These are phyloP conservation scores for Brassica juncea DNA, from an alignment of 345 rosid species.

Conservation along the genomic window DNA sequence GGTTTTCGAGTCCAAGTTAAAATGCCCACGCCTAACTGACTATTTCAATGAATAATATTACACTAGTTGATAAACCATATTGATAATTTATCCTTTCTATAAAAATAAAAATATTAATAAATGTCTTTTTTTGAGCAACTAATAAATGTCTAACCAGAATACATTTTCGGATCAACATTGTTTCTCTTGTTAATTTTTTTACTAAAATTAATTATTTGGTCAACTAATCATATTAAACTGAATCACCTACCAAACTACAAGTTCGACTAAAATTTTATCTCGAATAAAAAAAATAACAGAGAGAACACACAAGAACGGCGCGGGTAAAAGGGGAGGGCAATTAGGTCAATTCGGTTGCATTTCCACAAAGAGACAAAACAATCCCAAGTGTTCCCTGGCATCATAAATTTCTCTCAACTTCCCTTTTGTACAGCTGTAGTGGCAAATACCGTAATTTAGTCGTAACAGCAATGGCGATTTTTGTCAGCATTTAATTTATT, in stretches of 20 bases:
- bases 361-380: slow-evolving; percentile 36
- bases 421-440: slow-evolving; percentile 51
- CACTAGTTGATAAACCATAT: neutral
- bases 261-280: slow-evolving; percentile 10
- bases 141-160: no score
- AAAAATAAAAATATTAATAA: no score
- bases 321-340: slow-evolving; percentile 27
- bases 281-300: neutral
- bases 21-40: no score
- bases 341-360: neutral
- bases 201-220: neutral
- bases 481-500: slow-evolving; percentile 39
- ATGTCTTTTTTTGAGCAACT: no score
- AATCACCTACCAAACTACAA: slow-evolving; percentile 23
- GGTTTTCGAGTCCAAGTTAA: no score
- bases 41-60: neutral
- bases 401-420: slow-evolving; percentile 27
- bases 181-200: neutral
- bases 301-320: neutral
- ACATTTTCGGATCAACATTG: neutral
- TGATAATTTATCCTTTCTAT: no score
- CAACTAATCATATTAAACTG: slow-evolving; percentile 29
- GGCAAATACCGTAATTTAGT: slow-evolving; percentile 46
- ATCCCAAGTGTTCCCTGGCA: slow-evolving; percentile 37
- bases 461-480: slow-evolving; percentile 21